Evolutionary conservation across 2,329 filamentous ascomycete species (phyloP).

Genomic region (Hypoxylon sp.): DNA sequence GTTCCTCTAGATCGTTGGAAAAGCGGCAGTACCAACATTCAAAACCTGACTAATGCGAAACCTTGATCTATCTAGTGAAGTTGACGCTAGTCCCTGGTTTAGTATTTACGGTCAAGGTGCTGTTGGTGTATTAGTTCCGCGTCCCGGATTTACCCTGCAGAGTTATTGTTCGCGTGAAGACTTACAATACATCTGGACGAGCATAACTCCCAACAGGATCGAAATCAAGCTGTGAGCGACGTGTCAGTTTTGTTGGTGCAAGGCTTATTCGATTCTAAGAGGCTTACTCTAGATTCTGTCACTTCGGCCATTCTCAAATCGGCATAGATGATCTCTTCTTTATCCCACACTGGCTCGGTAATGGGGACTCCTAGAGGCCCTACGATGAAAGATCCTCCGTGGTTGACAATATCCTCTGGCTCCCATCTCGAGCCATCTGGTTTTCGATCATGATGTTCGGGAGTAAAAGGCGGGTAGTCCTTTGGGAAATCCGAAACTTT

Average conservation of each 20-base stretch:
- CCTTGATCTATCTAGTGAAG: slow-evolving; percentile 42
- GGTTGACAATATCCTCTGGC: slow-evolving; percentile 57
- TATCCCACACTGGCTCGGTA: slow-evolving; percentile 59
- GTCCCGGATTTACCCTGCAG: not conserved
- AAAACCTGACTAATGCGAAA: slow-evolving; percentile 4
- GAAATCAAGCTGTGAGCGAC: slow-evolving; percentile 57
- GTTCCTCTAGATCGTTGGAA: slow-evolving; percentile 19
- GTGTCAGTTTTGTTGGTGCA: slow-evolving; percentile 26
- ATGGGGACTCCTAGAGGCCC: slow-evolving; percentile 58
- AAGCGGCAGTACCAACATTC: slow-evolving; percentile 6
- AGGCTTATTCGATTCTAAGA: slow-evolving; percentile 2
- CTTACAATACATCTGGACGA: slow-evolving; percentile 59
- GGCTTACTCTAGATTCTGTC: slow-evolving; percentile 57
- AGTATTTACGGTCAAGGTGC: slow-evolving; percentile 53
- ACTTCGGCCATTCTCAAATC: slow-evolving; percentile 55
- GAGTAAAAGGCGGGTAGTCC: slow-evolving; percentile 60
- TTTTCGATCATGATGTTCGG: slow-evolving; percentile 57
- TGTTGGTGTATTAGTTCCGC: slow-evolving; percentile 27
- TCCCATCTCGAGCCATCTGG: slow-evolving; percentile 57
- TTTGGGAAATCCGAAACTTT: slow-evolving; percentile 59
- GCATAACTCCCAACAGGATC: slow-evolving; percentile 60
- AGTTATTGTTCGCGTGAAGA: slow-evolving; percentile 24
- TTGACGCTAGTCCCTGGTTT: slow-evolving; percentile 52
- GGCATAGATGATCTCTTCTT: slow-evolving; percentile 58
- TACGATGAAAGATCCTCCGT: slow-evolving; percentile 59